phyloP scores from a whole-genome alignment of 805 yeast genomes.

The Ogataea philodendri region DNA sequence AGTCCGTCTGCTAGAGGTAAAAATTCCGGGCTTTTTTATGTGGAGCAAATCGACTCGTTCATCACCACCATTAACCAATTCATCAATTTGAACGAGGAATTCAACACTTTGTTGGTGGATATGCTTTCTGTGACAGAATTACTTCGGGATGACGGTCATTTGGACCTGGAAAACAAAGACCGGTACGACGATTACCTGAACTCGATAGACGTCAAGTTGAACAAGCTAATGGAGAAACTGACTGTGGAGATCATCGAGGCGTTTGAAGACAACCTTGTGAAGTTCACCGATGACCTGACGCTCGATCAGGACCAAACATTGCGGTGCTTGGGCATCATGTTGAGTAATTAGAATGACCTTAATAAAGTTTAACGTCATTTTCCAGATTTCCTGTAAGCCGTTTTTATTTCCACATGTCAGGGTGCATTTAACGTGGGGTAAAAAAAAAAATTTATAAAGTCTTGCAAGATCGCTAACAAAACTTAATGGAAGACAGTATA shows the following conservation, averaged over 20 bases:
- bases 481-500: slow-evolving; percentile 28
- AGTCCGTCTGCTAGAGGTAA: slow-evolving; percentile 32
- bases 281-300: slow-evolving; percentile 51
- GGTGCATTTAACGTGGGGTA: slow-evolving; percentile 4
- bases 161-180: slow-evolving; percentile 26
- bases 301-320: slow-evolving; percentile 49
- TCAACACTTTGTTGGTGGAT: slow-evolving; percentile 36
- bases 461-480: not conserved
- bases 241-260: slow-evolving; percentile 39
- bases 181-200: slow-evolving; percentile 22
- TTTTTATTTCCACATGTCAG: slow-evolving; percentile 7
- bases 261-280: slow-evolving; percentile 42
- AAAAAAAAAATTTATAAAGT: not conserved
- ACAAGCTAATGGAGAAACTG: slow-evolving; percentile 40
- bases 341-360: slow-evolving; percentile 17
- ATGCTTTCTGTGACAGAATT: slow-evolving; percentile 31
- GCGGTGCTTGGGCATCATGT: slow-evolving; percentile 42
- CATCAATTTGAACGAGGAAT: slow-evolving; percentile 36
- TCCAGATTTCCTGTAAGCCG: slow-evolving; percentile 8
- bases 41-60: slow-evolving; percentile 41
- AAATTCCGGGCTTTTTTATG: slow-evolving; percentile 39
- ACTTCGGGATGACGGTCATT: slow-evolving; percentile 20
- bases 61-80: slow-evolving; percentile 40
- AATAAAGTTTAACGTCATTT: slow-evolving; percentile 3
- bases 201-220: slow-evolving; percentile 30